Conservation (phyloP, 179 eudicot species). For the Carnegiea gigantea region DNA sequence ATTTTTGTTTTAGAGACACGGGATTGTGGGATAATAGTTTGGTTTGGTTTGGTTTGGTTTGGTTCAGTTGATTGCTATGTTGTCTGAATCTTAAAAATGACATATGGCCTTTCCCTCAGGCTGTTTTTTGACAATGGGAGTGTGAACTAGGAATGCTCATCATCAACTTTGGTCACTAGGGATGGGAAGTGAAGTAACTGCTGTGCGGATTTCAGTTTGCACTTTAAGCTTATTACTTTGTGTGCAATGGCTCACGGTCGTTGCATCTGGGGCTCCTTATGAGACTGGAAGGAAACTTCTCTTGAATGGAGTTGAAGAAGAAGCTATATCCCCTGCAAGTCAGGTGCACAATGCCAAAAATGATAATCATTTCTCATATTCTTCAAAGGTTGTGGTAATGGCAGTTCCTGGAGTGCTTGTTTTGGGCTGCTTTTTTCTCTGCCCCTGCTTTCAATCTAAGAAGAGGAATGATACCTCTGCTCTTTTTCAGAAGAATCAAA, state of each 20-base stretch:
- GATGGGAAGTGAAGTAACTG: slow-evolving; percentile 23
- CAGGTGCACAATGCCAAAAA: slow-evolving; percentile 26
- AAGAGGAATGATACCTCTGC: slow-evolving; percentile 43
- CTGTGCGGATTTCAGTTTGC: slow-evolving; percentile 18
- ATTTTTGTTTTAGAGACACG: too few species aligned
- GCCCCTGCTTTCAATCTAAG: slow-evolving; percentile 65
- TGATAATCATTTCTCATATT: slow-evolving; percentile 26
- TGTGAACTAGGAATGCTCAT: slow-evolving; percentile 1
- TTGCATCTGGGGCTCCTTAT: slow-evolving; percentile 20
- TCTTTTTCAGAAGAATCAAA: slow-evolving; percentile 50
- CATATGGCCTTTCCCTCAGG: not conserved
- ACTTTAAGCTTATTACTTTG: slow-evolving; percentile 24
- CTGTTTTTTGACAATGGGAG: slow-evolving; percentile 14
- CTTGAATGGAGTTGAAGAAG: slow-evolving; percentile 30
- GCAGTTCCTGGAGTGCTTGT: slow-evolving; percentile 62
- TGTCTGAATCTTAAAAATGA: not conserved
- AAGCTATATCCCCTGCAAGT: slow-evolving; percentile 23
- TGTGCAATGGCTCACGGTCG: slow-evolving; percentile 19
- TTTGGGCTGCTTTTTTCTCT: slow-evolving; percentile 61
- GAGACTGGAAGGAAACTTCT: slow-evolving; percentile 55
- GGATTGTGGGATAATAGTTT: not conserved
- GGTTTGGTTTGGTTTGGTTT: not conserved
- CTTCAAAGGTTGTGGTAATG: slow-evolving; percentile 51
- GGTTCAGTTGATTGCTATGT: not conserved
- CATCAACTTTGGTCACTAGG: slow-evolving; percentile 8